Percentiles rank a stretch among this genome's conserved stretches.
These are phyloP conservation scores for Cajanus cajan DNA, from an alignment of 306 rosid genomes.

Conservation along the genomic window DNA sequence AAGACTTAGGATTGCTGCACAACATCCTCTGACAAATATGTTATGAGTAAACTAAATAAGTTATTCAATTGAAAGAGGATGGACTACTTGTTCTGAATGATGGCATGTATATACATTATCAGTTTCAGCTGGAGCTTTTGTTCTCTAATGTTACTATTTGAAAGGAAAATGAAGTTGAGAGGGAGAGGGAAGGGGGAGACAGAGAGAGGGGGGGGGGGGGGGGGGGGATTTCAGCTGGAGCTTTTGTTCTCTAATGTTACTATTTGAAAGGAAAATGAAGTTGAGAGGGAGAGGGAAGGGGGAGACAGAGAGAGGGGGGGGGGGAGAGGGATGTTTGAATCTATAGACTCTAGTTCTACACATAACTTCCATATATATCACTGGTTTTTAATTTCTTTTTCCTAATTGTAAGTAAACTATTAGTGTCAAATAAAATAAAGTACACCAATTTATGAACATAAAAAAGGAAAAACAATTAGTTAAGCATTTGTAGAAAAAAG, in stretches of 20 bases:
- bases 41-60: conserved; percentile 17
- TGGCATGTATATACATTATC: conserved; percentile 55
- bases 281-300: not conserved
- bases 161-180: conserved; percentile 25
- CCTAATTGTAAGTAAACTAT: conserved; percentile 5
- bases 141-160: conserved; percentile 32
- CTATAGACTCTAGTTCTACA: conserved; percentile 31
- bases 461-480: conserved; percentile 25
- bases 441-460: not conserved
- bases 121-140: conserved; percentile 37
- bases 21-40: conserved; percentile 29
- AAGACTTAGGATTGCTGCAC: conserved; percentile 24
- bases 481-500: conserved; percentile 8
- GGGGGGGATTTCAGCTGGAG: conserved; percentile 40
- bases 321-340: conserved; percentile 40
- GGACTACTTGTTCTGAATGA: conserved; percentile 38
- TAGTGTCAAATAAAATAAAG: conserved; percentile 20
- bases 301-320: too few species aligned
- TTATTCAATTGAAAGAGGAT: conserved; percentile 43
- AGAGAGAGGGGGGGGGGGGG: not conserved
- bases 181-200: not conserved
- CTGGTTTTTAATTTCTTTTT: not conserved
- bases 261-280: conserved; percentile 33
- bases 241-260: conserved; percentile 23
- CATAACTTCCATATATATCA: conserved; percentile 46